These are phyloP conservation scores for Chlamydomonas sp. DNA, from an alignment of 139 green algal species.

Conservation along the genomic window DNA sequence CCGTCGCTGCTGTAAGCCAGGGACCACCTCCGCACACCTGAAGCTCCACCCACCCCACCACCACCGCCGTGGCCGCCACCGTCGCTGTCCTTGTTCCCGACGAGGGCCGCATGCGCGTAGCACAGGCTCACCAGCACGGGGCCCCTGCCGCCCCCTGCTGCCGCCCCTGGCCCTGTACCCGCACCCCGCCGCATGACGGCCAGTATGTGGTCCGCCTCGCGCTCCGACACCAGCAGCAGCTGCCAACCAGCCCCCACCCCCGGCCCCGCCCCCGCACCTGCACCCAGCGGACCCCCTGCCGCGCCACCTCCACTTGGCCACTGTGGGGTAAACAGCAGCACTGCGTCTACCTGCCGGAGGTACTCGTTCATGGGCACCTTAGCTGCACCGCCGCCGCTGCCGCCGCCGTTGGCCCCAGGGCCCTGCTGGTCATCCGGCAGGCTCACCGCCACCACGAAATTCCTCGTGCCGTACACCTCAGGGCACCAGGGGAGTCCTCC, in stretches of 20 bases:
- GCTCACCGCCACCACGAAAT: conserved; percentile 30
- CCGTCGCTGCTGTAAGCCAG: too few relatives aligned
- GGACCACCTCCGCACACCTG: neutral
- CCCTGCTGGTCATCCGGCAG: too few relatives aligned
- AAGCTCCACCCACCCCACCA: neutral
- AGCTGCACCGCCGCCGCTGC: too few relatives aligned
- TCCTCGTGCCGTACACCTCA: conserved; percentile 38
- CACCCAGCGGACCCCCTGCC: too few relatives aligned
- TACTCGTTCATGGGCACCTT: conserved; percentile 28
- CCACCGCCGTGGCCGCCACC: neutral
- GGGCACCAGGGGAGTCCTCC: neutral
- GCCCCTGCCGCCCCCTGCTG: neutral
- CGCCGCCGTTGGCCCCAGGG: neutral
- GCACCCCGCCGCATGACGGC: neutral
- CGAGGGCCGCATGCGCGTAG: neutral
- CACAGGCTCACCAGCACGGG: conserved; percentile 9
- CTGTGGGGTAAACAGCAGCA: conserved; percentile 44
- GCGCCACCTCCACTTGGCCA: too few relatives aligned
- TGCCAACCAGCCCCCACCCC: neutral
- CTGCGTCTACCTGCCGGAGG: conserved; percentile 35
- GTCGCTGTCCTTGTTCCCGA: too few relatives aligned
- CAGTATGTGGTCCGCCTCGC: conserved; percentile 54
- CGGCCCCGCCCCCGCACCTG: too few relatives aligned
- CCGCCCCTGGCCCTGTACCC: neutral
- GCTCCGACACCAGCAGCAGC: conserved; percentile 60